Evolutionary conservation across 306 rosid genomes (phyloP), one percentile per base, ranked within the genome.

Genomic region (Geum urbanum): DNA sequence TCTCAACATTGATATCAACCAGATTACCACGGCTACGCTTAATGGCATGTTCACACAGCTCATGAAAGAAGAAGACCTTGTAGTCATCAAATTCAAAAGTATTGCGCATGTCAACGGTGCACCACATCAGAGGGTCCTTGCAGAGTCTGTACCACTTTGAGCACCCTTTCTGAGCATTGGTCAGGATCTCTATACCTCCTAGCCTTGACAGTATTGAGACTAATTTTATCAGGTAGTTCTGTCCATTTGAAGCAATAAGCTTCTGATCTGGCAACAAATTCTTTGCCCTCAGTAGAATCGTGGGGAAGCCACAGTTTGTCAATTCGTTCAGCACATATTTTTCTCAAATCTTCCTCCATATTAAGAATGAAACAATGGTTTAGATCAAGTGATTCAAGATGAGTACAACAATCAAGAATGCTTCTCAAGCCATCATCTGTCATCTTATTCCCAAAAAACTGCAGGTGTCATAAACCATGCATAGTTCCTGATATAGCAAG

Each of bases 111-210:
- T 83, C 81, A 48, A 86, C 66, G 56, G 72, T 35, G 68, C 83
- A 82, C 88, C 88, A 89, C 58, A 85, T 71, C 32, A 62, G 43
- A 43, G 92, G 96, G 45, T 89, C 92, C 81, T 55, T 75, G 50
- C 85, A 73, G 77, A 86, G 67, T 14, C 43, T 59, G 66, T 76
- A 85, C 92, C 96, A 89, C 20, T 43, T 5, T 12, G 81, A 58
- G 80, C 92, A 89, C 27, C 83, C 92, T 1, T 16, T 14, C 66
- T 74, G 85, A n/a, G 78, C 84, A 44, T 27, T 59, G 12, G 9
- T 16, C 15, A 87, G 66, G 64, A 78, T 75, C 2, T 87, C 87
- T 9, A 82, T 10, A 11, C 83, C 67, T 8, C 83, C 81, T 0
- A 86, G 79, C 60, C 80, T 82, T 27, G 43, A 68, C 50, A 85